Evolutionary conservation across 805 yeast genomes (phyloP).

Genomic region (Ogataea henricii): DNA sequence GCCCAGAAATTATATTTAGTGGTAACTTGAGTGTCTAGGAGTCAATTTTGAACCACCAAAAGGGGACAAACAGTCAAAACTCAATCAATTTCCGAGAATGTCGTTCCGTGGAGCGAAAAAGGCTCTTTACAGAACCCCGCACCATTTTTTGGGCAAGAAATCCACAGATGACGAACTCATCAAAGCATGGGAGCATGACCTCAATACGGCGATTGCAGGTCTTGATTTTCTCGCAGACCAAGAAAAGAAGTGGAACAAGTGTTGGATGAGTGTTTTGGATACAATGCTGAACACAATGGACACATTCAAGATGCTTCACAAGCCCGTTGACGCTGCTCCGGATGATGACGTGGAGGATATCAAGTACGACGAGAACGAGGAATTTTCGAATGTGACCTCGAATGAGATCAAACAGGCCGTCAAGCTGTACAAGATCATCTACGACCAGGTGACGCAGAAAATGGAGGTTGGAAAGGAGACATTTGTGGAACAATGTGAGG

Average conservation of each 20-base stretch:
- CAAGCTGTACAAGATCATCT: slow-evolving; percentile 28
- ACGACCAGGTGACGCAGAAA: slow-evolving; percentile 25
- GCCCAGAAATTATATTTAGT: too few relatives aligned
- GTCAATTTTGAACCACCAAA: too few relatives aligned
- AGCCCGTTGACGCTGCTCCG: slow-evolving; percentile 31
- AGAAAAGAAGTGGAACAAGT: slow-evolving; percentile 30
- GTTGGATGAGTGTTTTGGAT: slow-evolving; percentile 36
- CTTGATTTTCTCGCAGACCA: slow-evolving; percentile 41
- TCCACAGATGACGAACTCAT: slow-evolving; percentile 42
- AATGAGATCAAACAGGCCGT: slow-evolving; percentile 34
- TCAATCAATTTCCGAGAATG: slow-evolving; percentile 24
- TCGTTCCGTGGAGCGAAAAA: slow-evolving; percentile 39
- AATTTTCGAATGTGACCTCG: slow-evolving; percentile 31
- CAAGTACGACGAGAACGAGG: slow-evolving; percentile 29
- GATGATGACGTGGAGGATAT: slow-evolving; percentile 18
- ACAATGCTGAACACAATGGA: slow-evolving; percentile 35
- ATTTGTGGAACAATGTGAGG: slow-evolving; percentile 39
- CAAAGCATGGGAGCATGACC: slow-evolving; percentile 46
- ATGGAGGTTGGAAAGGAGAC: slow-evolving; percentile 30
- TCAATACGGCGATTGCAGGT: slow-evolving; percentile 44
- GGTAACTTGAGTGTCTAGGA: too few relatives aligned
- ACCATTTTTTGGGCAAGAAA: slow-evolving; percentile 37
- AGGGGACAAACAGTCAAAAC: background rate
- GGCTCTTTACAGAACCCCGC: slow-evolving; percentile 40
- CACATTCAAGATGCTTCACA: slow-evolving; percentile 38